Conservation (phyloP, 164 flowering plant species). For the Protea cynaroides region DNA sequence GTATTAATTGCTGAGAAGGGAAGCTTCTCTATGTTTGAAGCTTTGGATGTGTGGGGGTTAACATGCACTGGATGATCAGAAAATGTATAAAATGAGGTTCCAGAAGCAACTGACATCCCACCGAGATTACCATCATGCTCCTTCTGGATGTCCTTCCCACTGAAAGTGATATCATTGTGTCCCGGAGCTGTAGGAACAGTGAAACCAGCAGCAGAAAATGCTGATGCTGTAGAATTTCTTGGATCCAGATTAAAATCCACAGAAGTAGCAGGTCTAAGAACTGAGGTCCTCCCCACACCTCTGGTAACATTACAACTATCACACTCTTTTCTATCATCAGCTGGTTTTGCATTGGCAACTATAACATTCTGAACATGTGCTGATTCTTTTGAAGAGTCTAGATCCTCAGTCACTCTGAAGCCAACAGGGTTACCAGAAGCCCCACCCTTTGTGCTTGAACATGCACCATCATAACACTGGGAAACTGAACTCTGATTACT, state of each 20-base stretch:
- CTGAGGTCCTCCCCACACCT: constrained; percentile 9
- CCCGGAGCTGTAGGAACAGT: not conserved
- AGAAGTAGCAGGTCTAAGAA: not conserved
- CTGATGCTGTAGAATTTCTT: not conserved
- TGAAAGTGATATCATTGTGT: not conserved
- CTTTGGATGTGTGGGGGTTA: not conserved
- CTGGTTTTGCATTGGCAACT: not conserved
- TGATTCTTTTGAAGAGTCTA: constrained; percentile 14
- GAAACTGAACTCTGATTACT: constrained; percentile 16
- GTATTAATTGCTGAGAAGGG: not conserved
- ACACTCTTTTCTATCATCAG: constrained; percentile 2
- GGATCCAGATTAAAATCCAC: constrained; percentile 7
- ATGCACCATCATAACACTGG: constrained; percentile 17
- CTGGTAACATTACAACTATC: constrained; percentile 1
- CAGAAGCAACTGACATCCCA: not conserved
- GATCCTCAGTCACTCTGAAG: constrained; percentile 6
- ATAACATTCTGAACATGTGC: constrained; percentile 2
- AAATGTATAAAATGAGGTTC: not conserved
- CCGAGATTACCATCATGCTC: not conserved
- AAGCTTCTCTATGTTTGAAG: not conserved
- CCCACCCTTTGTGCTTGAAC: constrained; percentile 6
- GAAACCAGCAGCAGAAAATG: not conserved
- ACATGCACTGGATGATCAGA: constrained; percentile 5
- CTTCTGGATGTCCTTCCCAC: constrained; percentile 6
- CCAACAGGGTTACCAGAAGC: constrained; percentile 7